A percentile compares a stretch with the other conserved stretches of the same genome.
These are phyloP conservation scores for Candida alai DNA, from an alignment of 805 yeast species.

Conservation along the genomic window DNA sequence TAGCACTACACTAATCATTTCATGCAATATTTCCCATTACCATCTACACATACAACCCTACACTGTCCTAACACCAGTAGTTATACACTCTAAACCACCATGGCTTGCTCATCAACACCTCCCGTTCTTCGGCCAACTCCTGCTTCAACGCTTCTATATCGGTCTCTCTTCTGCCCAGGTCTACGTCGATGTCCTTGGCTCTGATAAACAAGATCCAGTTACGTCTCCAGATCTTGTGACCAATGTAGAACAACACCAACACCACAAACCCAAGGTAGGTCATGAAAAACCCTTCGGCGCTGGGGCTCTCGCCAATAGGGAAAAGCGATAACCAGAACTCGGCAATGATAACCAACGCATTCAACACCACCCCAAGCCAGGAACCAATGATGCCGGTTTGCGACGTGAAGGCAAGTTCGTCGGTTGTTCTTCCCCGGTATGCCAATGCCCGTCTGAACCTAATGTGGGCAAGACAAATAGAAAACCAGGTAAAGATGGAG, in stretches of 20 bases:
- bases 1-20: too few relatives aligned
- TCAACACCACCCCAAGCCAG: conserved; percentile 26
- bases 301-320: conserved; percentile 35
- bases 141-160: conserved; percentile 37
- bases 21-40: conserved; percentile 2
- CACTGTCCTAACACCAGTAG: conserved; percentile 29
- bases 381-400: conserved; percentile 39
- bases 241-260: conserved; percentile 33
- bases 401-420: conserved; percentile 33
- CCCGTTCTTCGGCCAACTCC: conserved; percentile 31
- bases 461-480: conserved; percentile 37
- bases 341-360: conserved; percentile 36
- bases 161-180: conserved; percentile 41
- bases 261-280: conserved; percentile 37
- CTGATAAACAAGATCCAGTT: conserved; percentile 36
- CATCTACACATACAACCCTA: neutral
- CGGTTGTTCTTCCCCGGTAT: conserved; percentile 31
- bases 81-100: conserved; percentile 30
- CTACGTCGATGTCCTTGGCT: conserved; percentile 36
- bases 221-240: conserved; percentile 36
- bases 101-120: conserved; percentile 29
- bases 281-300: conserved; percentile 32
- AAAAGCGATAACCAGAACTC: conserved; percentile 41
- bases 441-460: conserved; percentile 37
- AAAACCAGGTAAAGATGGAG: conserved; percentile 39